Conservation (phyloP, 768 basidiomycete species). For the Tulasnella sp. region DNA sequence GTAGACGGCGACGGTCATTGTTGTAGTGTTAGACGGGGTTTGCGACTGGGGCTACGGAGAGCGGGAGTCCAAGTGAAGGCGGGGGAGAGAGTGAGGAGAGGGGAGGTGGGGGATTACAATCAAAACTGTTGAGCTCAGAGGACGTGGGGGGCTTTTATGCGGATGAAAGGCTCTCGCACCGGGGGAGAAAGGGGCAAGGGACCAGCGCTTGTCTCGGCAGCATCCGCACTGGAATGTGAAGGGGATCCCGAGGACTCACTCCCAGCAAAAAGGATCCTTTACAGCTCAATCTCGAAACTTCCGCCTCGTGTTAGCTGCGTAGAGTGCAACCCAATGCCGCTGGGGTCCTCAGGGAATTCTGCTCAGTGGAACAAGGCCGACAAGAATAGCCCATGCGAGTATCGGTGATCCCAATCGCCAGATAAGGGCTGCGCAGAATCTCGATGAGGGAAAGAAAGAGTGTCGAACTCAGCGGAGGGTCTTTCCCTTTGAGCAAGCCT, state of each 20-base stretch:
- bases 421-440: neutral
- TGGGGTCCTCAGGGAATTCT: neutral
- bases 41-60: neutral
- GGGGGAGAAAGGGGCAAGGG: slow-evolving; percentile 8
- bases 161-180: neutral
- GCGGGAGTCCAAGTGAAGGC: neutral
- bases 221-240: neutral
- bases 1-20: slow-evolving; percentile 19
- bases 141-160: neutral
- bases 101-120: neutral
- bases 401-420: neutral
- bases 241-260: neutral
- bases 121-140: neutral
- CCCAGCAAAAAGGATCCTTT: neutral
- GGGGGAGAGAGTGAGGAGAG: neutral
- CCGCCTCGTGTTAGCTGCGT: slow-evolving; percentile 4
- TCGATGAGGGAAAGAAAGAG: slow-evolving; percentile 7
- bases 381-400: neutral
- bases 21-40: neutral
- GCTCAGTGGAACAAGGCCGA: neutral
- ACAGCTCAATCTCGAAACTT: neutral
- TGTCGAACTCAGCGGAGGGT: neutral
- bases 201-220: neutral
- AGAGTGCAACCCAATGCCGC: neutral
- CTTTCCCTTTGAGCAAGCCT: neutral